These are phyloP conservation scores for Candida insectorum DNA, from an alignment of 805 yeast genomes.

Conservation along the genomic window DNA sequence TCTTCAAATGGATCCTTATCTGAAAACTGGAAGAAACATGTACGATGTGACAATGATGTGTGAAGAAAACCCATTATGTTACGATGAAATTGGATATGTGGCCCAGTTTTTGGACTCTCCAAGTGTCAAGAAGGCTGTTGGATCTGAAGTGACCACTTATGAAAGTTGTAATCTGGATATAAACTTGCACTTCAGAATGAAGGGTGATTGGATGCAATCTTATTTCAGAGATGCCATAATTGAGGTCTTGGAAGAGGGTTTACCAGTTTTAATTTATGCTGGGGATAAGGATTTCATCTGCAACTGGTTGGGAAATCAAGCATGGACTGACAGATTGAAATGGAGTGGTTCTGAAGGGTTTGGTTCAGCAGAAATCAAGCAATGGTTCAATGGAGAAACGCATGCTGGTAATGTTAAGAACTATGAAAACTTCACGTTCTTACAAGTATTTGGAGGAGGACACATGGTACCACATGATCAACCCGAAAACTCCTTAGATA, in stretches of 20 bases:
- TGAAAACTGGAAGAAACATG: constrained; percentile 47
- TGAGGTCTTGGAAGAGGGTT: constrained; percentile 40
- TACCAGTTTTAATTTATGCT: constrained; percentile 81
- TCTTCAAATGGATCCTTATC: constrained; percentile 19
- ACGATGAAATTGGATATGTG: constrained; percentile 43
- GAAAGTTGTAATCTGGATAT: constrained; percentile 44
- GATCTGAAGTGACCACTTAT: constrained; percentile 44
- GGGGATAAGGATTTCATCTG: constrained; percentile 91
- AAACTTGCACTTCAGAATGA: constrained; percentile 38
- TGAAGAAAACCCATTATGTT: constrained; percentile 40
- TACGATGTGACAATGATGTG: constrained; percentile 54
- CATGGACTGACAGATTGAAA: constrained; percentile 33
- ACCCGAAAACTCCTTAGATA: constrained; percentile 28
- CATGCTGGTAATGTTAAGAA: constrained; percentile 31
- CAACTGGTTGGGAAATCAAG: constrained; percentile 85
- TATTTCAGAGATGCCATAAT: constrained; percentile 55
- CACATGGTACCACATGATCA: constrained; percentile 38
- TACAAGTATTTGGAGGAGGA: constrained; percentile 32
- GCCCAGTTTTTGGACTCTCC: constrained; percentile 48
- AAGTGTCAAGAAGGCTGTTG: constrained; percentile 49
- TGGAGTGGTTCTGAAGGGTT: constrained; percentile 15
- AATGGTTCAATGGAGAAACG: constrained; percentile 34
- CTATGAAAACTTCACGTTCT: constrained; percentile 27
- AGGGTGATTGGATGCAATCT: constrained; percentile 63
- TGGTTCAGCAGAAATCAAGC: constrained; percentile 16